These are phyloP conservation scores for Pythium biforme DNA, from an alignment of 352 stramenopile genomes.

Conservation along the genomic window DNA sequence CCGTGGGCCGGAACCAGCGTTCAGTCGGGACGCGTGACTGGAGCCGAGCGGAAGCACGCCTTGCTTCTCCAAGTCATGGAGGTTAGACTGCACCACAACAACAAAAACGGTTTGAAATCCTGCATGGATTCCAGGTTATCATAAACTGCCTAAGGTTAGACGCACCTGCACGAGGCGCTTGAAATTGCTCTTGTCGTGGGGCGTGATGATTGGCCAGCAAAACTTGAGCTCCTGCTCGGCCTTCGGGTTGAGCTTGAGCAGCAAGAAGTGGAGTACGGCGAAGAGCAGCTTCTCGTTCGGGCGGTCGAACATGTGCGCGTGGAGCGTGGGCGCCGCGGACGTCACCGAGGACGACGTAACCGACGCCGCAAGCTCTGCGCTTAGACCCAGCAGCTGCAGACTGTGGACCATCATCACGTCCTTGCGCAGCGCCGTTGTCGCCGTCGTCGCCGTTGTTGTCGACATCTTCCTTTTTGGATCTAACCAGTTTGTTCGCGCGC, in stretches of 20 bases:
- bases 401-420: conserved; percentile 50
- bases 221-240: conserved; percentile 45
- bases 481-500: not conserved
- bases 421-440: conserved; percentile 28
- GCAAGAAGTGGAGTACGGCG: conserved; percentile 42
- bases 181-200: conserved; percentile 61
- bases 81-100: conserved; percentile 23
- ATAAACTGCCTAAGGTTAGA: no score
- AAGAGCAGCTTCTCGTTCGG: conserved; percentile 62
- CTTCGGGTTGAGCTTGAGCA: conserved; percentile 33
- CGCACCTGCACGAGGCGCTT: conserved; percentile 56
- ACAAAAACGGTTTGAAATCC: not conserved
- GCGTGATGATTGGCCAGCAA: conserved; percentile 53
- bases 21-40: conserved; percentile 52
- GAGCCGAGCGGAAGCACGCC: conserved; percentile 40
- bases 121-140: no score
- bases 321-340: conserved; percentile 17
- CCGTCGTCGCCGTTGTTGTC: not conserved
- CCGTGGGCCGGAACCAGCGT: conserved; percentile 47
- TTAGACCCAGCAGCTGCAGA: conserved; percentile 42
- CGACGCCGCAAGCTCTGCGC: not conserved
- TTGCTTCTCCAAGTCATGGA: conserved; percentile 53
- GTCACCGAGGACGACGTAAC: not conserved
- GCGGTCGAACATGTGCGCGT: conserved; percentile 43
- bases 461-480: not conserved